Conservation (phyloP, 1,284 basidiomycete genomes). For the Ceratobasidium sp. region DNA sequence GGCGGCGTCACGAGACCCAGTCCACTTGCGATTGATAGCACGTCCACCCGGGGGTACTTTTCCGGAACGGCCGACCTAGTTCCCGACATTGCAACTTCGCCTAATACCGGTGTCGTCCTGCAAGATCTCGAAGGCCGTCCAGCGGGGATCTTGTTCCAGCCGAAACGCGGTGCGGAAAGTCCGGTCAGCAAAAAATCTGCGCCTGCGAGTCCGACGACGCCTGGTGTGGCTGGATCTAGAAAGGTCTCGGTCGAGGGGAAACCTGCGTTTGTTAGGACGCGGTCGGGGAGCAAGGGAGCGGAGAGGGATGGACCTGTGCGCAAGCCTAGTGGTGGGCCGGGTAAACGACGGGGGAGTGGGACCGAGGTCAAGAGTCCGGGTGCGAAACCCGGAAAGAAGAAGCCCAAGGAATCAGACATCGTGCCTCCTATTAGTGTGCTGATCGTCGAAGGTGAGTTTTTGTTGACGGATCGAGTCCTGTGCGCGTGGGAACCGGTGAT, state of each 20-base stretch:
- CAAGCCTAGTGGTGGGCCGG: conserved; percentile 1
- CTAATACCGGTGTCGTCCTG: conserved; percentile 84
- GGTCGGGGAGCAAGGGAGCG: background rate
- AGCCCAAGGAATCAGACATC: conserved; percentile 57
- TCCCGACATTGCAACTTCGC: conserved; percentile 69
- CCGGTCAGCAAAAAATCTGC: conserved; percentile 9
- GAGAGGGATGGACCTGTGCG: background rate
- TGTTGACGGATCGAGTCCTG: background rate
- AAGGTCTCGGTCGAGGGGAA: background rate
- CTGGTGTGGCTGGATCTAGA: background rate
- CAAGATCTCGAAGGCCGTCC: conserved; percentile 92
- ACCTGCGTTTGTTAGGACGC: background rate
- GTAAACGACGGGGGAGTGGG: conserved; percentile 26
- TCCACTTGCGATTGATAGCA: conserved; percentile 76
- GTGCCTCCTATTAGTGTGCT: conserved; percentile 95
- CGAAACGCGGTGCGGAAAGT: conserved; percentile 48
- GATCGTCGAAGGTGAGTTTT: conserved; percentile 85
- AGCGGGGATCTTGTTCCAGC: conserved; percentile 94
- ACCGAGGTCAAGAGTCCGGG: conserved; percentile 24
- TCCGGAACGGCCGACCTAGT: conserved; percentile 71
- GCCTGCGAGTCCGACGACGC: conserved; percentile 11
- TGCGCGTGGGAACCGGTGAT: background rate
- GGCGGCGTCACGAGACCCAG: conserved; percentile 59
- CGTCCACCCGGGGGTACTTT: conserved; percentile 86
- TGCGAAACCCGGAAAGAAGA: conserved; percentile 45